Conservation (phyloP, 495 filamentous ascomycete species). For the Xylaria sp. region DNA sequence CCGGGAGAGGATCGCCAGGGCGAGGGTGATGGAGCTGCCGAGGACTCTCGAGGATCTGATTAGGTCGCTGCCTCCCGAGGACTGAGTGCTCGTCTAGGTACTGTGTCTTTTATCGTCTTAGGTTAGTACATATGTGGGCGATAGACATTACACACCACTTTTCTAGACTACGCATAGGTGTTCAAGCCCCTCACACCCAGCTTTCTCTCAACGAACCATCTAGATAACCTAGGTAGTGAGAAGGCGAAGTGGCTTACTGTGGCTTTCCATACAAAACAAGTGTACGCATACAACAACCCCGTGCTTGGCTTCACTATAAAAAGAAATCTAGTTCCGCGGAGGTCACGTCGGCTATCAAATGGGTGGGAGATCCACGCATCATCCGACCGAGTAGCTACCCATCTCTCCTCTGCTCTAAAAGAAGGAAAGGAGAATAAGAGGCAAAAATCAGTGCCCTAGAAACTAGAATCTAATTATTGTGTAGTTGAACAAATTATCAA, state of each 20-base stretch:
- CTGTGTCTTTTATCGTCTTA: neutral
- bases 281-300: neutral
- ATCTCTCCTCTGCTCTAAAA: too few relatives aligned
- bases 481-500: too few relatives aligned
- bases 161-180: neutral
- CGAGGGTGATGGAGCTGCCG: slow-evolving; percentile 31
- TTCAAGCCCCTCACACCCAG: neutral
- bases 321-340: too few relatives aligned
- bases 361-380: too few relatives aligned
- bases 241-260: too few relatives aligned
- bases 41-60: slow-evolving; percentile 21
- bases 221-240: too few relatives aligned
- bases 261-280: neutral
- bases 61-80: slow-evolving; percentile 7
- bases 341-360: too few relatives aligned
- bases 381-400: neutral
- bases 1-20: slow-evolving; percentile 46
- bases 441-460: too few relatives aligned
- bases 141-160: neutral
- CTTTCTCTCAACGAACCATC: too few relatives aligned
- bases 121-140: neutral
- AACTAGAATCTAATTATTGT: too few relatives aligned
- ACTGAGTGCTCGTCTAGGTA: neutral
- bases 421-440: too few relatives aligned
- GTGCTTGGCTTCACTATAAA: too few relatives aligned